Evolutionary conservation across 192 early-diverging fungal genomes (phyloP), one percentile per base, ranked within the genome.

Genomic region (Podila minutissima): DNA sequence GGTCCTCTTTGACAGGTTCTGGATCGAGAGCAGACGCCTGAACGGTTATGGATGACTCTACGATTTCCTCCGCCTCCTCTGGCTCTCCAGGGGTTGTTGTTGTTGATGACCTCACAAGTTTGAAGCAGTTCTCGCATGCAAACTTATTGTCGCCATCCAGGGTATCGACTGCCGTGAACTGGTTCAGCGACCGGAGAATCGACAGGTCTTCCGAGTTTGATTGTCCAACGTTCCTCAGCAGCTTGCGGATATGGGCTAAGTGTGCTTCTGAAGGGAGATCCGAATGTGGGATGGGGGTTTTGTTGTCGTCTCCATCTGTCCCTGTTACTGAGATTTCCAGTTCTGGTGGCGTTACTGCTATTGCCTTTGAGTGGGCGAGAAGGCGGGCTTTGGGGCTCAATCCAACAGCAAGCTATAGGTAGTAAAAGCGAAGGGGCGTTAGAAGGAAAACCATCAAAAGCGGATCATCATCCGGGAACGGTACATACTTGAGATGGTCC

Each of bases 41-140:
- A 17, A 8, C 41, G 41, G 41, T 61, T 1, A 3, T 38, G 22
- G 31, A 48, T 19, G 28, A 2, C 17, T 59, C 41, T 33, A 4
- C 1, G 12, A 2, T 33, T 38, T 46, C 37, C 0, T 61, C 19
- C 49, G 35, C 58, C 19, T 74, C 65, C 22, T 66, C 12, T 13
- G 41, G 4, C 41, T 53, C 50, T 72, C 66, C 31, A 57, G 13
- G 19, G 24, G 55, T 5, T 67, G 41, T 46, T 15, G 41, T 46
- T 29, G 29, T 29, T 29, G 41, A 17, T 46, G 41, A 4, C 41
- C 15, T 20, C 33, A 70, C 37, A 15, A 79, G 38, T 53, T 88
- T 91, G 59, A 73, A 85, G 74, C 92, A 94, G 55, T 88, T 82
- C 24, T 93, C 91, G 70, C 92, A 94, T 0, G 88, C 86, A 74